Evolutionary conservation across 139 green algal species (phyloP).

Genomic region (Penium margaritaceum): DNA sequence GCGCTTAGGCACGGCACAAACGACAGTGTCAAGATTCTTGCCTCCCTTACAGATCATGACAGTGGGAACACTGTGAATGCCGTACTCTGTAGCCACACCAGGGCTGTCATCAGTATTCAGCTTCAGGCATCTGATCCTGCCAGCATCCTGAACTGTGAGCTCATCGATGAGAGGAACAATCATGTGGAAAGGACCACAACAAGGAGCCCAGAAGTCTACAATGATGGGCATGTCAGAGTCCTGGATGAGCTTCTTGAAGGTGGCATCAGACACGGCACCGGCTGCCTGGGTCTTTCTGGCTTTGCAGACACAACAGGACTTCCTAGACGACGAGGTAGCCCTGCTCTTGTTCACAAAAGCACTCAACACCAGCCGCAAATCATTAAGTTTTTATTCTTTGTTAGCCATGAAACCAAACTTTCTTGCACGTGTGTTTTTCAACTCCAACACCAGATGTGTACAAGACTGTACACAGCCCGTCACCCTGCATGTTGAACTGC

Average conservation of each 20-base stretch:
- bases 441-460: no score
- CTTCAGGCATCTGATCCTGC: slow-evolving; percentile 62
- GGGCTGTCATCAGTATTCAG: slow-evolving; percentile 96
- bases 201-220: slow-evolving; percentile 87
- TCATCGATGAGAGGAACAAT: slow-evolving; percentile 60
- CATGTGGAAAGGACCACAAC: slow-evolving; percentile 63
- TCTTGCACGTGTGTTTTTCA: no score
- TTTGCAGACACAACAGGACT: no score
- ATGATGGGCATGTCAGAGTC: slow-evolving; percentile 73
- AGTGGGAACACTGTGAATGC: slow-evolving; percentile 91
- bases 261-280: slow-evolving; percentile 70
- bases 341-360: no score
- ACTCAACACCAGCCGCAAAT: no score
- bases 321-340: no score
- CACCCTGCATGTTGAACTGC: no score
- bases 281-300: no score
- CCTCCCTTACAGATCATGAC: slow-evolving; percentile 94
- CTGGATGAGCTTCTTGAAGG: slow-evolving; percentile 78
- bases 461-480: no score
- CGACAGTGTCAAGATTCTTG: slow-evolving; percentile 93
- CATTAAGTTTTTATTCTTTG: no score
- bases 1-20: slow-evolving; percentile 89
- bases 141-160: slow-evolving; percentile 48
- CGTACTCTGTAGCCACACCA: slow-evolving; percentile 84
- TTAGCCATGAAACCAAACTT: no score